Evolutionary conservation across 2,329 filamentous ascomycete species (phyloP), one percentile per base, ranked within the genome.

Genomic region (Aspergillus uvarum): DNA sequence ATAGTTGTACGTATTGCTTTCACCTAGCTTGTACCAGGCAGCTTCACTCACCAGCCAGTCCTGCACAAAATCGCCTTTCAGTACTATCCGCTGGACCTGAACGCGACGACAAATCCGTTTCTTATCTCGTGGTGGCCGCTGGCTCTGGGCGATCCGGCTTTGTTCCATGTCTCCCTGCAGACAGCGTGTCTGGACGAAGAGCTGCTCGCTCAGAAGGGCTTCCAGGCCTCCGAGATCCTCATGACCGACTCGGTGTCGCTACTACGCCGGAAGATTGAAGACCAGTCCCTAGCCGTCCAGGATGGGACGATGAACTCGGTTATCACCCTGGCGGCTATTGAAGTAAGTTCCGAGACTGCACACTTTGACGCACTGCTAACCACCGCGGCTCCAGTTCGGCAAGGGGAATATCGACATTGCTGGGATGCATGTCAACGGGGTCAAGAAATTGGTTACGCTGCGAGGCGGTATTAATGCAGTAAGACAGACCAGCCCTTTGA

Each of bases 101-200:
- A 76, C 60, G 66, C 77, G n/a, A 70, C 70, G 0, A 83, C 84
- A 7, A 86, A 86, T 63, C 84, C 84, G 0, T 86, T 86, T 61
- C 72, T 86, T 19, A 72, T 85, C 6, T 85, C 83, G 0, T 86
- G 84, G 84, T 86, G 84, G 83, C 84, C 84, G 0, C 74, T 83
- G 1, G 83, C 84, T 0, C 75, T 86, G 0, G 79, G 76, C 0
- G 84, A 86, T 58, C 82, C 84, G 0, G 82, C 82, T 4, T 65
- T 86, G 1, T 86, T 86, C 56, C 83, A 86, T 63, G 83, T 86
- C 24, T 85, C 83, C 2, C 73, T 86, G 12, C 84, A 86, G 65
- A 86, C 84, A 5, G 84, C 84, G 47, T 86, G 77, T 42, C 77
- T 85, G 0, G 83, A 86, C 59, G 79, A 85, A 31, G 84, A 86